Conservation (phyloP, 805 yeast genomes). For the Barnettozyma sp. region DNA sequence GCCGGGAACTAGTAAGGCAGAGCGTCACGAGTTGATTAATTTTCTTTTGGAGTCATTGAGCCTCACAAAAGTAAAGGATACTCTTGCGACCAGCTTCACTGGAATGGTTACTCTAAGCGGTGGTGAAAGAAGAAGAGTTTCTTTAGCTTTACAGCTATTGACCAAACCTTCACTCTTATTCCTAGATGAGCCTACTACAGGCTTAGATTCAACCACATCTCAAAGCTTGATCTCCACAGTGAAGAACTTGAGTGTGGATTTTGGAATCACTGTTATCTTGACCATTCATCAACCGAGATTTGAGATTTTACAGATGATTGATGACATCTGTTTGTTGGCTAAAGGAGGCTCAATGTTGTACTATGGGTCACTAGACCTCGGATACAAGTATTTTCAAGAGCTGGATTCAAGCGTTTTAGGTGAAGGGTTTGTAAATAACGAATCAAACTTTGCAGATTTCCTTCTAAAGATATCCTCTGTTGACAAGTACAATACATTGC, state of each 20-base stretch:
- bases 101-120: constrained; percentile 61
- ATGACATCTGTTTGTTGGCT: constrained; percentile 59
- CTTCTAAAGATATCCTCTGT: constrained; percentile 51
- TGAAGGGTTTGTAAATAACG: constrained; percentile 24
- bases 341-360: constrained; percentile 50
- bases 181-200: constrained; percentile 86
- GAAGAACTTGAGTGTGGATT: constrained; percentile 43
- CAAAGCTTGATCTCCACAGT: constrained; percentile 54
- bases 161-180: constrained; percentile 72
- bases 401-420: constrained; percentile 41
- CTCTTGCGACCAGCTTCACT: constrained; percentile 33
- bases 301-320: constrained; percentile 65
- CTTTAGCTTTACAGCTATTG: constrained; percentile 71
- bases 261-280: constrained; percentile 65
- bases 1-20: constrained; percentile 38
- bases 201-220: constrained; percentile 76
- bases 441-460: constrained; percentile 53
- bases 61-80: constrained; percentile 54
- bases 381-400: constrained; percentile 43
- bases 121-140: constrained; percentile 74
- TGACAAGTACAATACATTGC: constrained; percentile 35
- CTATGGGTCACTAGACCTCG: constrained; percentile 38
- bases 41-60: constrained; percentile 60
- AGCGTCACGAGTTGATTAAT: constrained; percentile 45
- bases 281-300: constrained; percentile 83